A percentile compares a stretch with the other conserved stretches of the same genome.
These are phyloP conservation scores for Xylaria polymorpha DNA, from an alignment of 2,329 filamentous ascomycete species.

Conservation along the genomic window DNA sequence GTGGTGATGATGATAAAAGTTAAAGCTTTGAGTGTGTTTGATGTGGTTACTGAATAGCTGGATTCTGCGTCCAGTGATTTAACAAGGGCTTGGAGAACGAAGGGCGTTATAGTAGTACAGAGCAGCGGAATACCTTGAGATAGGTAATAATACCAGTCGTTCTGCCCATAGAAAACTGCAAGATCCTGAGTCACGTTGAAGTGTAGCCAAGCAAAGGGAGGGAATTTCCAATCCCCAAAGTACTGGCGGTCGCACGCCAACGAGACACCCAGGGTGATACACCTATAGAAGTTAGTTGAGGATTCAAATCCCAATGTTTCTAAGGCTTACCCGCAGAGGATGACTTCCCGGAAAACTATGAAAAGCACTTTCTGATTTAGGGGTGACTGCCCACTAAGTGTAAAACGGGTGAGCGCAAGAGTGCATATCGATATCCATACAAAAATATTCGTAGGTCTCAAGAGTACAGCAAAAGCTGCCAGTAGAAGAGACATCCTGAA, in stretches of 20 bases:
- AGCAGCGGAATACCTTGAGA: constrained; percentile 90
- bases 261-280: constrained; percentile 71
- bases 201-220: constrained; percentile 85
- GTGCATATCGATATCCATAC: constrained; percentile 80
- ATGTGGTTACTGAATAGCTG: constrained; percentile 51
- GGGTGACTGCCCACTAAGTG: constrained; percentile 55
- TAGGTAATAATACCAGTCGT: constrained; percentile 92
- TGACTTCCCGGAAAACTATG: constrained; percentile 70
- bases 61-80: constrained; percentile 55
- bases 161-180: constrained; percentile 91
- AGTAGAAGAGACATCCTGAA: constrained; percentile 75
- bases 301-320: background rate
- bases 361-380: constrained; percentile 58
- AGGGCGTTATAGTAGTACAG: constrained; percentile 84
- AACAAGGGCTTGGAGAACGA: constrained; percentile 74
- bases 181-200: constrained; percentile 92
- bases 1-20: constrained; percentile 70
- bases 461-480: constrained; percentile 83
- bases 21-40: constrained; percentile 64
- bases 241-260: constrained; percentile 78
- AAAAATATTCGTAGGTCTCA: constrained; percentile 89
- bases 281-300: constrained; percentile 45
- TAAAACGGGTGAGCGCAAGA: constrained; percentile 60
- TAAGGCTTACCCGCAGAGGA: constrained; percentile 67
- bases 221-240: constrained; percentile 89